Base-by-base conservation (phyloP, 371 early-diverging fungal species). In the Mortierella polycephala region DNA sequence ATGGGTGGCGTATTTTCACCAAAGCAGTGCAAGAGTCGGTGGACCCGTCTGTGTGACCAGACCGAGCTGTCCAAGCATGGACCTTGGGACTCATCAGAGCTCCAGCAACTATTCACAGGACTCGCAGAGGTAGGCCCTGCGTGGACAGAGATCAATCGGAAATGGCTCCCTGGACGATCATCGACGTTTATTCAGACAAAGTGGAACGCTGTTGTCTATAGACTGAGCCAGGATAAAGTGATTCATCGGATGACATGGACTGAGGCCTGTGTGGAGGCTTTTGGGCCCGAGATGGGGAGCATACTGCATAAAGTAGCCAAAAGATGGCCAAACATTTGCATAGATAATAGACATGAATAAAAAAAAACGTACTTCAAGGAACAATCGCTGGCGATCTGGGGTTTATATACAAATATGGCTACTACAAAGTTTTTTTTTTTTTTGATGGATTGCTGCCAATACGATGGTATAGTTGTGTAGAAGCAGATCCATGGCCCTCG, bases 141-240 rank as follows among this genome's bases (percentile, higher is more conserved):
- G 21, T 75, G 75, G 75, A 66, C 69, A 5, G 46, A 54, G 18
- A 75, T 75, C 44, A 57, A 58, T 7, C 53, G 58, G 12, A 12
- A 62, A 14, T 61, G 62, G 53, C 45, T 75, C 7, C 69, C 60
- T 40, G 65, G 69, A 50, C 65, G 75, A 7, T 47, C 69, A 21
- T 61, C 65, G n/a, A 65, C 44, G 37, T 65, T 57, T 40, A 66
- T 69, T 20, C 75, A 75, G 18, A 69, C 59, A 45, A 75, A 75
- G 16, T 75, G 75, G 75, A 52, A 51, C 5, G 37, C 39, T 5
- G 44, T 75, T 40, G 39, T 13, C 10, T 37, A 47, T 53, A 69
- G 57, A 23, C 23, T 75, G 42, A 44, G 44, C 4, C 46, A 58
- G 37, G 62, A 69, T 14, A 67, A 58, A 60, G 57, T 63, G 1